phyloP scores from a whole-genome alignment of 257 asterid genomes.

The Rhazya stricta region DNA sequence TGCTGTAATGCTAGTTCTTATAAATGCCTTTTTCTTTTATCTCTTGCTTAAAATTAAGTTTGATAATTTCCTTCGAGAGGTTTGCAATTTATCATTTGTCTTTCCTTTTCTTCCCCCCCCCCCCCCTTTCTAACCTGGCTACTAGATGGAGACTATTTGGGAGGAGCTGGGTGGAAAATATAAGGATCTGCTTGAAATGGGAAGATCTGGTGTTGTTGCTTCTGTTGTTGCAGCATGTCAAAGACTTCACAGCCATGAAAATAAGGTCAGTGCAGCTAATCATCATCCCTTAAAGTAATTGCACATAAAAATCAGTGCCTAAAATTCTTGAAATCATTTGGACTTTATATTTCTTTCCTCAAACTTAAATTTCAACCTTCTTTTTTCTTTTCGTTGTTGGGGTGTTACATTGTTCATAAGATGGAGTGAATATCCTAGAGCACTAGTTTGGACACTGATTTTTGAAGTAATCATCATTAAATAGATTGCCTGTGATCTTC shows the following conservation, averaged over 20 bases:
- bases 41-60: not conserved
- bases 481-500: not conserved
- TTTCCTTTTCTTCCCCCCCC: not conserved
- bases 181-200: slow-evolving; percentile 67
- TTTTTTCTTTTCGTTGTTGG: not conserved
- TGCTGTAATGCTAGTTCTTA: slow-evolving; percentile 9
- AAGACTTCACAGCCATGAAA: slow-evolving; percentile 62
- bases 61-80: not conserved
- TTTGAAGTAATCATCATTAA: not conserved
- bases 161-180: slow-evolving; percentile 74
- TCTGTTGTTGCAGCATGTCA: slow-evolving; percentile 78
- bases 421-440: not conserved
- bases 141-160: slow-evolving; percentile 65
- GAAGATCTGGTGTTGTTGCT: slow-evolving; percentile 88
- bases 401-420: not conserved
- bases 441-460: not conserved
- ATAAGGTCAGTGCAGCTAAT: slow-evolving; percentile 34
- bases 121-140: slow-evolving; percentile 17
- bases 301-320: not conserved
- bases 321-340: not conserved
- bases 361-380: not conserved
- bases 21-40: slow-evolving; percentile 7
- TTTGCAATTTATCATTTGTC: not conserved
- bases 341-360: not conserved
- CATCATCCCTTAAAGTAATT: not conserved